phyloP scores from a whole-genome alignment of 2,329 filamentous ascomycete species.

The Alternaria sp. region DNA sequence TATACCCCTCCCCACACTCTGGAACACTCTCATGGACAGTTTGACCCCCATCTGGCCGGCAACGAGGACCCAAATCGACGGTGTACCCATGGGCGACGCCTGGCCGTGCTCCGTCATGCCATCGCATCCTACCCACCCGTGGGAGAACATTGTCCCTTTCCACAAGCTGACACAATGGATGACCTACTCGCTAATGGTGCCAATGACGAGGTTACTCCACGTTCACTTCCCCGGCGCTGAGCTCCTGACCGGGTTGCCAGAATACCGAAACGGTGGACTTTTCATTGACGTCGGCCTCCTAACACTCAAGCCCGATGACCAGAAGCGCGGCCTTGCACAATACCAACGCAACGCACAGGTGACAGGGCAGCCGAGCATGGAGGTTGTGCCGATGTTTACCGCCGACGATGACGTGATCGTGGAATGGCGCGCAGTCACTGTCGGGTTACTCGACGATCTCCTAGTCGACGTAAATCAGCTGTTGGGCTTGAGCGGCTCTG shows the following conservation, averaged over 20 bases:
- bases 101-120: slow-evolving; percentile 91
- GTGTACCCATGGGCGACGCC: slow-evolving; percentile 86
- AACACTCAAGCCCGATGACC: slow-evolving; percentile 73
- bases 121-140: slow-evolving; percentile 69
- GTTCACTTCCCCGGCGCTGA: slow-evolving; percentile 83
- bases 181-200: slow-evolving; percentile 90
- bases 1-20: slow-evolving; percentile 83
- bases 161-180: slow-evolving; percentile 94
- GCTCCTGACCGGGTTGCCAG: slow-evolving; percentile 85
- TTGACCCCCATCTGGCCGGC: slow-evolving; percentile 87
- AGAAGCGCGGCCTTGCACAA: slow-evolving; percentile 71
- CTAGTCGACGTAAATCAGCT: slow-evolving; percentile 71
- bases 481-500: slow-evolving; percentile 71
- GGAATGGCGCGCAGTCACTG: slow-evolving; percentile 78
- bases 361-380: slow-evolving; percentile 73
- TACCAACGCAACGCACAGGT: slow-evolving; percentile 74
- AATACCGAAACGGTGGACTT: slow-evolving; percentile 90
- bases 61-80: slow-evolving; percentile 85
- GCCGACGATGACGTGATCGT: slow-evolving; percentile 79
- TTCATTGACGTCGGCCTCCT: slow-evolving; percentile 85
- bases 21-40: slow-evolving; percentile 88
- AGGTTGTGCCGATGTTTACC: slow-evolving; percentile 75
- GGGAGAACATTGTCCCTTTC: slow-evolving; percentile 86
- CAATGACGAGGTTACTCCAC: slow-evolving; percentile 80
- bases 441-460: slow-evolving; percentile 76